Conservation (phyloP, 2,329 filamentous ascomycete species). For the Calonectria pseudoreteaudii region DNA sequence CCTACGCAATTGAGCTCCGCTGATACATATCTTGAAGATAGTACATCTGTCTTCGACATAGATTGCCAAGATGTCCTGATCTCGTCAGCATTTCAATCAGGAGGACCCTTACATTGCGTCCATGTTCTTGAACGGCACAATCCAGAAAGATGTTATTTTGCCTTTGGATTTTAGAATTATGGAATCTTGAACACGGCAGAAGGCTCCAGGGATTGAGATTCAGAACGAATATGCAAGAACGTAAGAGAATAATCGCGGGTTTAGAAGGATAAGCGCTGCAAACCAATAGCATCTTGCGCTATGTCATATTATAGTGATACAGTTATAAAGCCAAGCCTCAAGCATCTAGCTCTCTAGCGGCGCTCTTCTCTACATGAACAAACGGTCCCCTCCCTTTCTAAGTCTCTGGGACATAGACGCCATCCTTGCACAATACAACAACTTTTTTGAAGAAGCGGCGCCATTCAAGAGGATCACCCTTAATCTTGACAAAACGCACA, state of each 20-base stretch:
- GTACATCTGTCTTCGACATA: too few species aligned
- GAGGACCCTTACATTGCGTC: neutral
- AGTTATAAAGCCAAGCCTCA: slow-evolving; percentile 10
- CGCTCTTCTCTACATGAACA: slow-evolving; percentile 22
- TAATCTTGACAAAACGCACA: slow-evolving; percentile 91
- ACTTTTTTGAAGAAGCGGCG: slow-evolving; percentile 96
- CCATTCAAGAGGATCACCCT: slow-evolving; percentile 97
- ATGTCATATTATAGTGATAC: slow-evolving; percentile 15
- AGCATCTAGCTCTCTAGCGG: neutral
- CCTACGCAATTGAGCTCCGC: too few species aligned
- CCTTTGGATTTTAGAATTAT: neutral
- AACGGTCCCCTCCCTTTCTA: slow-evolving; percentile 45
- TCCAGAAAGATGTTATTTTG: neutral
- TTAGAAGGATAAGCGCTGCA: neutral
- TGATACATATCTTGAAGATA: too few species aligned
- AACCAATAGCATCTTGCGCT: slow-evolving; percentile 8
- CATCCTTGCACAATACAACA: slow-evolving; percentile 88
- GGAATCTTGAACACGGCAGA: neutral
- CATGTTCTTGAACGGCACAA: neutral
- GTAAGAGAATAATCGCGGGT: neutral
- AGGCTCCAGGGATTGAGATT: neutral
- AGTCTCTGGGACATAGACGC: slow-evolving; percentile 69
- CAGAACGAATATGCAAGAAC: neutral
- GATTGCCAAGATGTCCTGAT: neutral
- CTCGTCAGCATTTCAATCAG: neutral